phyloP scores from a whole-genome alignment of 208 protist species.

The Histomonas meleagridis region DNA sequence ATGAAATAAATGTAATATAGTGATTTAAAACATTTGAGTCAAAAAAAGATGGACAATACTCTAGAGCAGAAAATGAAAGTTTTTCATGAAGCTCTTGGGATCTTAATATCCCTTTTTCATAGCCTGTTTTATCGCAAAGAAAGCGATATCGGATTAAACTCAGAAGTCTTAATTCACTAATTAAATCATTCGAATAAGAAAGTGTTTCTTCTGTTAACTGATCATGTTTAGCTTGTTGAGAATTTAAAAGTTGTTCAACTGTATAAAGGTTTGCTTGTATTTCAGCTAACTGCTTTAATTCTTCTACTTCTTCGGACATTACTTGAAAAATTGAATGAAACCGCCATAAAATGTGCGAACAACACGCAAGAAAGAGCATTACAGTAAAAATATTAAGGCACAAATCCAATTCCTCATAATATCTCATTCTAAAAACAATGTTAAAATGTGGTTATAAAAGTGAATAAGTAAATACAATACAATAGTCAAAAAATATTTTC shows the following conservation, averaged over 20 bases:
- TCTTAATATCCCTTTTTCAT: not conserved
- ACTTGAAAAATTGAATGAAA: no score
- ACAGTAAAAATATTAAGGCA: no score
- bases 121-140: not conserved
- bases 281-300: not conserved
- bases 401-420: no score
- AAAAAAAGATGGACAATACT: slow-evolving; percentile 5
- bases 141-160: not conserved
- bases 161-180: not conserved
- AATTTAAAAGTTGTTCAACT: not conserved
- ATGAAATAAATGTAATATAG: slow-evolving; percentile 26
- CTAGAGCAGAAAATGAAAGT: not conserved
- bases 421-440: no score
- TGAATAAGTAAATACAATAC: no score
- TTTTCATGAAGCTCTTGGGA: slow-evolving; percentile 8
- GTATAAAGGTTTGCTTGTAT: not conserved
- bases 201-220: not conserved
- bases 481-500: no score
- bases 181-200: not conserved
- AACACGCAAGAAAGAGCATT: no score
- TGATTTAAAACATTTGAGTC: slow-evolving; percentile 13
- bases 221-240: not conserved
- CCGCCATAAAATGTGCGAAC: no score
- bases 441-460: no score
- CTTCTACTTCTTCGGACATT: not conserved